These are phyloP conservation scores for Saccharomycopsis vini DNA, from an alignment of 805 yeast genomes.

Conservation along the genomic window DNA sequence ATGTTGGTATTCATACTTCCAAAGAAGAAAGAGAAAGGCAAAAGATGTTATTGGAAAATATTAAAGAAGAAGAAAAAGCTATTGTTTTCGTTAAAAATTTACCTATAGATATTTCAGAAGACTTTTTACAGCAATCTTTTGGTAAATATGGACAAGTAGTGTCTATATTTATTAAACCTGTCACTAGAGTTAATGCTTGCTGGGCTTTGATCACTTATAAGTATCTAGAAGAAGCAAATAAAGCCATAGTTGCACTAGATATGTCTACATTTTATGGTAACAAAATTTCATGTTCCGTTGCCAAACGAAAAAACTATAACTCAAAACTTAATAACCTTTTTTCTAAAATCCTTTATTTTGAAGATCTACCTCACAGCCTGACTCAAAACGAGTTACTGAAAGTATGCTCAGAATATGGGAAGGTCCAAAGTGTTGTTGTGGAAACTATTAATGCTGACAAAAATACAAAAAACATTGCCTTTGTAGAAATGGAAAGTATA, in stretches of 20 bases:
- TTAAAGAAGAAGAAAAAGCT: slow-evolving; percentile 11
- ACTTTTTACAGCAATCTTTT: slow-evolving; percentile 24
- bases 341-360: slow-evolving; percentile 3
- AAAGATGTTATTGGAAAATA: not conserved
- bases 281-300: slow-evolving; percentile 25
- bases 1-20: slow-evolving; percentile 35
- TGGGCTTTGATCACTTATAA: slow-evolving; percentile 38
- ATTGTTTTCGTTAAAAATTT: slow-evolving; percentile 29
- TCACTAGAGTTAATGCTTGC: slow-evolving; percentile 21
- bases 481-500: slow-evolving; percentile 10
- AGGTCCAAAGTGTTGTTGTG: slow-evolving; percentile 9
- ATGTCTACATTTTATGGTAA: slow-evolving; percentile 24
- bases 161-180: slow-evolving; percentile 28
- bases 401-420: slow-evolving; percentile 12
- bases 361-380: slow-evolving; percentile 7
- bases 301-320: slow-evolving; percentile 21
- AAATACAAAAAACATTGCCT: not conserved
- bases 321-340: too few species aligned
- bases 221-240: slow-evolving; percentile 27
- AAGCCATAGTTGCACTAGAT: slow-evolving; percentile 29
- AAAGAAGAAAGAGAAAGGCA: slow-evolving; percentile 15
- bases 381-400: slow-evolving; percentile 6
- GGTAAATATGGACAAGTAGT: slow-evolving; percentile 27
- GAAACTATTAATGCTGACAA: slow-evolving; percentile 1
- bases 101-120: slow-evolving; percentile 26